These are phyloP conservation scores for Dorcoceras hygrometricum DNA, from an alignment of 257 asterid genomes.

Conservation along the genomic window DNA sequence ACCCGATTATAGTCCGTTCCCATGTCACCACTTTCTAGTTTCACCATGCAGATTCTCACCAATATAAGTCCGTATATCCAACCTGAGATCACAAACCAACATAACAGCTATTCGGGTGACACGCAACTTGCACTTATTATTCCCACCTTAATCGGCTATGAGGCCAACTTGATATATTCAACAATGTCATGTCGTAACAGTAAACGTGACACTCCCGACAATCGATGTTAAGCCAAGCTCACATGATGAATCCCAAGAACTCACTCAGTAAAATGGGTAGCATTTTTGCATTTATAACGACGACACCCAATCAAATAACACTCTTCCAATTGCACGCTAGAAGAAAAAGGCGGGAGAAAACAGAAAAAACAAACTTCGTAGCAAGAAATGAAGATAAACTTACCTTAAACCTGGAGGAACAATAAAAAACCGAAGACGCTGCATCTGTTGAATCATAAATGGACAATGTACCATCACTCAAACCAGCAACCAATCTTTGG, in stretches of 20 bases:
- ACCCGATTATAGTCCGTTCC: neutral
- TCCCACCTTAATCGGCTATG: neutral
- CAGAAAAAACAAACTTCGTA: neutral
- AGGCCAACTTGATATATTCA: too few relatives aligned
- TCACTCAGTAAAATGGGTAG: too few relatives aligned
- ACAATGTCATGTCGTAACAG: neutral
- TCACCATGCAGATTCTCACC: neutral
- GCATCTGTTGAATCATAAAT: constrained; percentile 63
- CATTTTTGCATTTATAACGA: too few relatives aligned
- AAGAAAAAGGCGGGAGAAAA: neutral
- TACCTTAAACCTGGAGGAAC: constrained; percentile 39
- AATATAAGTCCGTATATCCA: neutral
- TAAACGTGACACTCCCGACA: neutral
- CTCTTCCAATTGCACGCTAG: neutral
- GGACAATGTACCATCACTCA: constrained; percentile 50
- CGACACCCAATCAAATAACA: neutral
- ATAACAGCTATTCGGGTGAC: neutral
- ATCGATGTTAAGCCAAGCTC: neutral
- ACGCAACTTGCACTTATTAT: neutral
- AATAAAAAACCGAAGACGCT: constrained; percentile 49
- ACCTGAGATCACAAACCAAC: neutral
- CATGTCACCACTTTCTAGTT: neutral
- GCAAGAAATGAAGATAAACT: neutral
- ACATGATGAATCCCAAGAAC: neutral
- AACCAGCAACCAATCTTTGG: constrained; percentile 71